Base-by-base conservation (phyloP, 1,139 yeast species). In the Yamadazyma diospyri region DNA sequence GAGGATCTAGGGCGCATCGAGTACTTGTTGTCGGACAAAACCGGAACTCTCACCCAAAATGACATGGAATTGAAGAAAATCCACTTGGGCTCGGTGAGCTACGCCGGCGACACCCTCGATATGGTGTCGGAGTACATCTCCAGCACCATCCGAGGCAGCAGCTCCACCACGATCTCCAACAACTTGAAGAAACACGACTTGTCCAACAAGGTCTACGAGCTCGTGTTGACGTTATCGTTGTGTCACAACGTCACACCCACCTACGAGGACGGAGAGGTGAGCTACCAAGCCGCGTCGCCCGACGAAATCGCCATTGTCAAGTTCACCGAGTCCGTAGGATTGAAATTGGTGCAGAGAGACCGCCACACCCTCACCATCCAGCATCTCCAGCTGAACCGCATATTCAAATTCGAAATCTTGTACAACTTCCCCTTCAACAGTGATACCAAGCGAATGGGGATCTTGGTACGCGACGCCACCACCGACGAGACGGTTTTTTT, bases 261-360 rank as follows among this genome's bases (percentile, higher is more conserved):
- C 4, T 55, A 51, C 36, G 51, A 49, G 26, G 43, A 42, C 15
- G 42, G 33, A 25, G 40, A 41, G 18, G 42, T 85, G 7, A 72
- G 87, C 2, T 94, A 89, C 54, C 99, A 94, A 58, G 98, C 98
- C 0, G 97, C 97, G 0, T 89, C 97, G 0, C 99, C 99, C 0
- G 99, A 94, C 63, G 99, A 94, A 57, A 81, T 92, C 43, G 98
- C 99, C 14, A 92, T 94, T 45, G 97, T 94, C 18, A 83, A 83
- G 51, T 94, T 88, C 64, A 85, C 97, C 1, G 94, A 86, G 42
- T 57, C 68, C 4, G 94, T 89, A 21, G 99, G 98, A 0, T 64
- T 94, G 29, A 76, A 86, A 8, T 67, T 94, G 32, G 69, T 72
- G 40, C 81, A 78, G 48, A 76, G 99, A 48, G 98, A 94, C 55